Evolutionary conservation across 108 stramenopile genomes (phyloP), one percentile per base, ranked within the genome.

Genomic region (Fragilaria crotonensis): DNA sequence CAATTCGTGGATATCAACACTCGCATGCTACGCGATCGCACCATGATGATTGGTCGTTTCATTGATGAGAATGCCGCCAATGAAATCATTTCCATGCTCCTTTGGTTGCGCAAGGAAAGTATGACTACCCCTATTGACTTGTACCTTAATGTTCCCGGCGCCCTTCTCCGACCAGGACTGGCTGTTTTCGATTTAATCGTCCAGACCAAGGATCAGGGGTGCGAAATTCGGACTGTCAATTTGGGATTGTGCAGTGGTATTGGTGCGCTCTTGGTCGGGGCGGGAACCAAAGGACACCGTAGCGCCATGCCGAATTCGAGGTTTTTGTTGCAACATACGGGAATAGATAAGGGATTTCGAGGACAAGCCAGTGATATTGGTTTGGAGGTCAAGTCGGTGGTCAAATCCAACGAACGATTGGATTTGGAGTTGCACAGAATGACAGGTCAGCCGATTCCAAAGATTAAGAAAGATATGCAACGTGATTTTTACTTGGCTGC

Each of bases 401-500:
- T 86, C 49, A 66, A 80, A 44, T 82, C 67, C 63, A 96, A 96
- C 67, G 71, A 84, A 45, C 76, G 78, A 11, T 67, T 87, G 56
- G 83, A 86, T 33, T 33, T 49, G 0, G 91, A 86, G 58, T 67
- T 97, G 25, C 33, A 79, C 41, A 66, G 63, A 48, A 63, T 96
- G 63, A 95, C 93, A 18, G 94, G 94, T 33, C 94, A 94, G 45
- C 55, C 80, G 4, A 2, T 72, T 26, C 83, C 78, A 19, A 76
- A 71, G 26, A 85, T 96, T 58, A 73, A 83, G 32, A 48, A 81
- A 27, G 95, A 98, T 71, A 59, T 96, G 63, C 67, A 74, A 53
- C 78, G 97, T 14, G 95, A 96, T 68, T 98, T 98, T 80, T 98
- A 98, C 70, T 71, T 98, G 36, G 76, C 72, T 26, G 71, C 85